Base-by-base conservation (phyloP, 345 rosid species). In the Jatropha curcas region DNA sequence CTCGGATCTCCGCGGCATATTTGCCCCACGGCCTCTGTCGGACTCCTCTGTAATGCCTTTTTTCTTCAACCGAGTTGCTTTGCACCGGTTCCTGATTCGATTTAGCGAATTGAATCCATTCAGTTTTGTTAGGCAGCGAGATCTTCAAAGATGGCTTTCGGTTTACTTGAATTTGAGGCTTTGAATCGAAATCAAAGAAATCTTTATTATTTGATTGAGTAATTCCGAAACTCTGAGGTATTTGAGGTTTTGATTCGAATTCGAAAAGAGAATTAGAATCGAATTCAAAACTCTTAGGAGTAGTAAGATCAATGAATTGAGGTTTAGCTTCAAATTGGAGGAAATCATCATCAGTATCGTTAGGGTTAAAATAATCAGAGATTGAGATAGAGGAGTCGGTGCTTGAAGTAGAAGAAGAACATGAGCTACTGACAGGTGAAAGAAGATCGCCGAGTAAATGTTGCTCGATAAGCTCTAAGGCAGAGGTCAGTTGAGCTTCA, bases 1-100 rank as follows among this genome's bases (percentile, higher is more conserved):
- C 98, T 9, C 98, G 84, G 75, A 94, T 94, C 90, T 94, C 98
- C 52, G 98, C 97, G 4, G 97, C 98, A 80, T 82, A 94, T 80
- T 92, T 94, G 3, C 98, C 98, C 98, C 98, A 94, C 46, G 98
- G 96, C 80, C 97, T 82, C 75, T 72, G 84, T 69, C 97, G 81
- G 65, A 94, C 97, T n/a, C 98, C 98, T 81, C 98, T 88, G 83
- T 90, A 92, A 60, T 86, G 97, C 84, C 68, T 80, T 72, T 58
- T 71, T 34, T 78, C 83, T 37, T 82, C 75, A 22, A 0, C 84
- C 0, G 33, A 37, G 19, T 46, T 61, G 53, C n/a, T 52, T 70
- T 35, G 50, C 4, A 22, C 34, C 0, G 76, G 24, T 27, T 59
- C 50, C 39, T 52, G 39, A 45, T 76, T 60, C 19, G 68, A 61